A percentile compares a stretch with the other conserved stretches of the same genome.
Conservation (phyloP, 352 stramenopile genomes). For the Peronospora destructor region DNA sequence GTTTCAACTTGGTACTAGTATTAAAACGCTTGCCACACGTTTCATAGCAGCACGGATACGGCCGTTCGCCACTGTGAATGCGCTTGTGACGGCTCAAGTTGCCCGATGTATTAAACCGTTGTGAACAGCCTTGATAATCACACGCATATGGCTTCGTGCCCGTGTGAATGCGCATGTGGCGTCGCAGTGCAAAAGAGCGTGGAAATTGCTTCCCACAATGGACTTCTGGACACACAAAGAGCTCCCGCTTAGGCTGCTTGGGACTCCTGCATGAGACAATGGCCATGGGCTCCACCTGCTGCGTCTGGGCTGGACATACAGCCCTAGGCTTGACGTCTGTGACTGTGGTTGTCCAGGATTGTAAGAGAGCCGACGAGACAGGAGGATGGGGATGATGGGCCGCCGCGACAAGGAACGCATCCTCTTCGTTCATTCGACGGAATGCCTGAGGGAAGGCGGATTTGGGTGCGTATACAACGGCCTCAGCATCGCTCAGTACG, state of each 20-base stretch:
- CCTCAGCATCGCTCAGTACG: conserved; percentile 15
- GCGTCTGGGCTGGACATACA: not conserved
- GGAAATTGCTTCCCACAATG: conserved; percentile 84
- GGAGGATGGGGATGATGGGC: conserved; percentile 30
- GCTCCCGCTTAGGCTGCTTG: conserved; percentile 15
- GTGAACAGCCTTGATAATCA: conserved; percentile 62
- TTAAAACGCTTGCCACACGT: conserved; percentile 83
- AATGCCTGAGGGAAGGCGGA: conserved; percentile 8
- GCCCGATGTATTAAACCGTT: conserved; percentile 84
- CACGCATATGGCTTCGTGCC: conserved; percentile 78
- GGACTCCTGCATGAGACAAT: conserved; percentile 1
- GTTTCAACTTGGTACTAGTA: conserved; percentile 86
- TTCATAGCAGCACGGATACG: conserved; percentile 72
- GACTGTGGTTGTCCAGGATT: conserved; percentile 1
- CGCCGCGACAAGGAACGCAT: conserved; percentile 9
- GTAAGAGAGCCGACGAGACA: conserved; percentile 14
- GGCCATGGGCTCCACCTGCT: not conserved
- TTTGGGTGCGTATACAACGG: conserved; percentile 29
- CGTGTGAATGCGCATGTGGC: conserved; percentile 82
- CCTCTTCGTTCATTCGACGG: conserved; percentile 22
- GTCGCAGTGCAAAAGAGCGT: conserved; percentile 70
- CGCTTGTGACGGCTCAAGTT: conserved; percentile 84
- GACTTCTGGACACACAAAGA: conserved; percentile 31
- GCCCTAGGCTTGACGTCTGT: conserved; percentile 9
- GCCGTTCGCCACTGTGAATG: conserved; percentile 79